Conservation (phyloP, 345 rosid genomes). For the Salix dunnii region DNA sequence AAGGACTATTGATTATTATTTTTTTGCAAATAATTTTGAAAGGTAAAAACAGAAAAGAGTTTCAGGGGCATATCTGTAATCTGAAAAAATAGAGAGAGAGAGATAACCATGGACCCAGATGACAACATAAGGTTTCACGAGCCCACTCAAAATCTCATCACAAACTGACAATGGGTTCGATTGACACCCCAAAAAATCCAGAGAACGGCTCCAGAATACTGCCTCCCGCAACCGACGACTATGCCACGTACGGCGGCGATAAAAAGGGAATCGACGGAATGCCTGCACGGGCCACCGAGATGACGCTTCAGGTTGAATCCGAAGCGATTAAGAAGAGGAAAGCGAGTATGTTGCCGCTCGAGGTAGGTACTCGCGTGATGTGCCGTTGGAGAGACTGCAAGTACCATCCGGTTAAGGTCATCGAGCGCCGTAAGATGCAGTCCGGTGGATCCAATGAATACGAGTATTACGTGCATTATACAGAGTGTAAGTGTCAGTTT, state of each 20-base stretch:
- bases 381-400: conserved; percentile 98
- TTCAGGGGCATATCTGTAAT: neutral
- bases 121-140: neutral
- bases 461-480: conserved; percentile 96
- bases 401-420: conserved; percentile 92
- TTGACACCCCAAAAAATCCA: conserved; percentile 43
- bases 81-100: neutral
- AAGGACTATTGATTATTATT: too few species aligned
- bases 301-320: conserved; percentile 30
- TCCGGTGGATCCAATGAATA: conserved; percentile 57
- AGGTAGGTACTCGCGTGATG: conserved; percentile 95
- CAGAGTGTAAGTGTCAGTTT: conserved; percentile 64
- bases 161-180: conserved; percentile 60
- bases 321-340: conserved; percentile 63
- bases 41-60: too few species aligned
- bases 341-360: conserved; percentile 64
- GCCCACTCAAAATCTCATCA: neutral
- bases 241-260: conserved; percentile 29
- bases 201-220: conserved; percentile 34
- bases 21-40: too few species aligned
- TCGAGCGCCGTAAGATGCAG: conserved; percentile 72
- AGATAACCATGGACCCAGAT: neutral
- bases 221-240: conserved; percentile 9
- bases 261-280: conserved; percentile 28
- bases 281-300: conserved; percentile 16